Evolutionary conservation across 257 asterid species (phyloP).

Genomic region (Anisodus tanguticus): DNA sequence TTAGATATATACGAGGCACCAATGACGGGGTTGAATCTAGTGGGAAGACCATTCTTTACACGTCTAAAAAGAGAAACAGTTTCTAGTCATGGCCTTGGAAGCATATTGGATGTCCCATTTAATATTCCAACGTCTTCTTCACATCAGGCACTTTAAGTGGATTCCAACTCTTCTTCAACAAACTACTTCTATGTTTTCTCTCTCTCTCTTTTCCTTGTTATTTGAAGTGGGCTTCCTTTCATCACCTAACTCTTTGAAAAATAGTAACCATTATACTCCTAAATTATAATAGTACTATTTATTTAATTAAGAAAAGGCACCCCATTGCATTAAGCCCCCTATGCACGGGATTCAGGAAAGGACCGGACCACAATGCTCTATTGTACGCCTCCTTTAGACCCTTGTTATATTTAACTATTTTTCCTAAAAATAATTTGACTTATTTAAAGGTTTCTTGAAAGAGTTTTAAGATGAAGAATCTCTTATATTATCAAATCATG

Average conservation of each 20-base stretch:
- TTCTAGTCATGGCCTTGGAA: constrained; percentile 39
- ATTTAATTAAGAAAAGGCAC: not conserved
- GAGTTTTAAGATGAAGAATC: not conserved
- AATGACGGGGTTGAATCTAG: constrained; percentile 58
- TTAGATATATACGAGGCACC: constrained; percentile 40
- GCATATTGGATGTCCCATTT: constrained; percentile 50
- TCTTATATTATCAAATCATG: not conserved
- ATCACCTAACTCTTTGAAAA: constrained; percentile 61
- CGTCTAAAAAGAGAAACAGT: constrained; percentile 50
- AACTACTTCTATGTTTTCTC: constrained; percentile 34
- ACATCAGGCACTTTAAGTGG: constrained; percentile 69
- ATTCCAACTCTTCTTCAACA: constrained; percentile 63
- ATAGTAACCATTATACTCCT: not conserved
- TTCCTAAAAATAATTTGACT: not conserved
- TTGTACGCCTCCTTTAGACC: no score
- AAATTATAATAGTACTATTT: not conserved
- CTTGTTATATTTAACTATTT: not conserved
- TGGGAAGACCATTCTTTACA: constrained; percentile 72
- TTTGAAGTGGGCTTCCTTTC: constrained; percentile 59
- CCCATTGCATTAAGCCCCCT: no score
- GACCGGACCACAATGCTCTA: no score
- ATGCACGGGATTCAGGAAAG: no score
- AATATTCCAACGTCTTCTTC: constrained; percentile 49
- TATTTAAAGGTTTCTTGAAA: not conserved
- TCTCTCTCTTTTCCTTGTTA: constrained; percentile 22